Evolutionary conservation across 2,329 filamentous ascomycete species (phyloP).

Genomic region (Chaetomiaceae sp.): DNA sequence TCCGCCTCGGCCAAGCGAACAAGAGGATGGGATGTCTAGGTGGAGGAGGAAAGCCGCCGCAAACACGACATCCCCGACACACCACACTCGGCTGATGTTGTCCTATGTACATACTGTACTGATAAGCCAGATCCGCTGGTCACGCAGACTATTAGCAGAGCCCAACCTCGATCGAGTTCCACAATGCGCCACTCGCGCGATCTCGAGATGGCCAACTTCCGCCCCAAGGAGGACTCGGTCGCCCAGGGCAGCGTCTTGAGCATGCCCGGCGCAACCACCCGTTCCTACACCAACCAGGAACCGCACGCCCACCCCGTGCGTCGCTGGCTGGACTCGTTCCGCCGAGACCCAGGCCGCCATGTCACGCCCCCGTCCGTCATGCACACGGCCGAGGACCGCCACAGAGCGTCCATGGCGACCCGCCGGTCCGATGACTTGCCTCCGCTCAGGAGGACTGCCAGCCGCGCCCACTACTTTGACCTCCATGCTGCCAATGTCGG

Average conservation of each 20-base stretch:
- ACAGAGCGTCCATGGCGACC: constrained; percentile 4
- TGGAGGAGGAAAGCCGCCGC: constrained; percentile 4
- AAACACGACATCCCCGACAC: no score
- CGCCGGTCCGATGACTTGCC: constrained; percentile 9
- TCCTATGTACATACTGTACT: no score
- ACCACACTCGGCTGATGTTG: no score
- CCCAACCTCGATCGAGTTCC: no score
- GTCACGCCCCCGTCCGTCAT: constrained; percentile 39
- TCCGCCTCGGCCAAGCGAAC: no score
- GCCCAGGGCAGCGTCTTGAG: constrained; percentile 47
- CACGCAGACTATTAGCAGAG: no score
- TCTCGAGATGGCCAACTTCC: constrained; percentile 55
- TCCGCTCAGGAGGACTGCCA: constrained; percentile 4
- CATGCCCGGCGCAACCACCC: constrained; percentile 46
- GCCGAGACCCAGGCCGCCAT: constrained; percentile 51
- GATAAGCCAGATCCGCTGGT: not conserved
- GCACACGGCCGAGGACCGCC: constrained; percentile 8
- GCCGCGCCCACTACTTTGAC: constrained; percentile 49
- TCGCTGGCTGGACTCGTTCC: constrained; percentile 58
- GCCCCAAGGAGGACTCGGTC: constrained; percentile 55
- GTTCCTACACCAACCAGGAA: constrained; percentile 32
- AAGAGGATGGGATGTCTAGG: constrained; percentile 6
- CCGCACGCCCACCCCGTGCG: constrained; percentile 29
- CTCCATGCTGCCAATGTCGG: constrained; percentile 60
- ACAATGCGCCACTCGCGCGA: constrained; percentile 39